These are phyloP conservation scores for Ustilago loliicola DNA, from an alignment of 1,284 basidiomycete species.

Conservation along the genomic window DNA sequence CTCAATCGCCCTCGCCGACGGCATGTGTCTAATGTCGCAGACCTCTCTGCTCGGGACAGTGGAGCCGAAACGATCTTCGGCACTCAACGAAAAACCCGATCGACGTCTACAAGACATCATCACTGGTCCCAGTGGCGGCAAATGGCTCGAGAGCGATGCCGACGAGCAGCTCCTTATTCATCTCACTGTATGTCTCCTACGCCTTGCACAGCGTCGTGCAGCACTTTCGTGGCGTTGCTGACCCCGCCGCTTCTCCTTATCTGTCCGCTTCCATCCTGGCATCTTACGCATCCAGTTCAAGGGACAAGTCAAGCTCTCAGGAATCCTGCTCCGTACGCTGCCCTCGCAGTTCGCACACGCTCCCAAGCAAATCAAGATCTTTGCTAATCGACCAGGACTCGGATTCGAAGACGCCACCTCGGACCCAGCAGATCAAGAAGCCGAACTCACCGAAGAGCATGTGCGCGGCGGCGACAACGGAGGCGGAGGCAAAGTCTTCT, in stretches of 20 bases:
- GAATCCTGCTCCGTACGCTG: slow-evolving; percentile 77
- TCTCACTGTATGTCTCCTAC: slow-evolving; percentile 23
- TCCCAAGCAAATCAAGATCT: slow-evolving; percentile 63
- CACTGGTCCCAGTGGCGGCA: slow-evolving; percentile 73
- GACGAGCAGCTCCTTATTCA: slow-evolving; percentile 78
- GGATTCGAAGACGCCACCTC: slow-evolving; percentile 71
- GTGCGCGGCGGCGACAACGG: slow-evolving; percentile 43
- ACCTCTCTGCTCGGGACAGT: slow-evolving; percentile 77
- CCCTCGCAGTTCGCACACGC: slow-evolving; percentile 33
- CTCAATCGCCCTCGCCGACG: not conserved
- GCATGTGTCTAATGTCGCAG: slow-evolving; percentile 33
- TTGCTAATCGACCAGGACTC: slow-evolving; percentile 65
- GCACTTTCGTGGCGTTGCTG: not conserved
- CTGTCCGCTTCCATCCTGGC: not conserved
- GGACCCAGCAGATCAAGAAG: slow-evolving; percentile 71
- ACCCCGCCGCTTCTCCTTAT: not conserved
- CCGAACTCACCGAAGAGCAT: slow-evolving; percentile 71
- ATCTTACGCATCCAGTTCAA: slow-evolving; percentile 76
- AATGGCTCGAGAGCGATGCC: slow-evolving; percentile 81
- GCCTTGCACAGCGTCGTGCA: not conserved
- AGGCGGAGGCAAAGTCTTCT: slow-evolving; percentile 74
- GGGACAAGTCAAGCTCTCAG: slow-evolving; percentile 80
- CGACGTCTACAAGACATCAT: slow-evolving; percentile 77
- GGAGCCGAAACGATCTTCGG: slow-evolving; percentile 76
- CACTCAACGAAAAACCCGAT: slow-evolving; percentile 79